Conservation (phyloP, 139 green algal genomes). For the Volvox africanus region DNA sequence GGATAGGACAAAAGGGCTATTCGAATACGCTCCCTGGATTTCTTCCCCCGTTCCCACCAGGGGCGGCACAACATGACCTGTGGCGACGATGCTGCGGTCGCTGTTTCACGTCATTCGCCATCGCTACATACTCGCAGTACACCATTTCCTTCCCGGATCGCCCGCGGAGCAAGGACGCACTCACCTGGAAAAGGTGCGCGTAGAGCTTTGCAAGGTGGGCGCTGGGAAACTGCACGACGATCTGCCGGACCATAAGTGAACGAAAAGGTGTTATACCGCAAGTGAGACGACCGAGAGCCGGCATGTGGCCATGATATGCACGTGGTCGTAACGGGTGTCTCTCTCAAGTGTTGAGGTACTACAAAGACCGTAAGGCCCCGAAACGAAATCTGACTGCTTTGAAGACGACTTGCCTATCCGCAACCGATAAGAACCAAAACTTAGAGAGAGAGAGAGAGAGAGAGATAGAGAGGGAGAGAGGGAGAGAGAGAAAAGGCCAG, state of each 20-base stretch:
- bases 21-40: no score
- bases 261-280: not conserved
- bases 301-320: not conserved
- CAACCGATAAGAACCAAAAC: not conserved
- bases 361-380: not conserved
- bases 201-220: constrained; percentile 14
- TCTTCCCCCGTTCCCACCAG: no score
- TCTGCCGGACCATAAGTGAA: not conserved
- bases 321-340: not conserved
- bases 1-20: no score
- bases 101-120: not conserved
- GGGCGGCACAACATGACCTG: not conserved
- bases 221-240: constrained; percentile 15
- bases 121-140: no score
- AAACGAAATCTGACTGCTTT: no score
- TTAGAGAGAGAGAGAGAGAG: not conserved
- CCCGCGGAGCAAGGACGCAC: not conserved
- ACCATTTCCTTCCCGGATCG: not conserved
- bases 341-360: not conserved
- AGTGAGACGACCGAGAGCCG: not conserved
- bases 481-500: not conserved
- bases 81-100: not conserved
- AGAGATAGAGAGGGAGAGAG: not conserved
- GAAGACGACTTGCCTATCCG: not conserved
- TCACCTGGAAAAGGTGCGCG: constrained; percentile 6